These are phyloP conservation scores for Abrus precatorius DNA, from an alignment of 306 rosid genomes.

Conservation along the genomic window DNA sequence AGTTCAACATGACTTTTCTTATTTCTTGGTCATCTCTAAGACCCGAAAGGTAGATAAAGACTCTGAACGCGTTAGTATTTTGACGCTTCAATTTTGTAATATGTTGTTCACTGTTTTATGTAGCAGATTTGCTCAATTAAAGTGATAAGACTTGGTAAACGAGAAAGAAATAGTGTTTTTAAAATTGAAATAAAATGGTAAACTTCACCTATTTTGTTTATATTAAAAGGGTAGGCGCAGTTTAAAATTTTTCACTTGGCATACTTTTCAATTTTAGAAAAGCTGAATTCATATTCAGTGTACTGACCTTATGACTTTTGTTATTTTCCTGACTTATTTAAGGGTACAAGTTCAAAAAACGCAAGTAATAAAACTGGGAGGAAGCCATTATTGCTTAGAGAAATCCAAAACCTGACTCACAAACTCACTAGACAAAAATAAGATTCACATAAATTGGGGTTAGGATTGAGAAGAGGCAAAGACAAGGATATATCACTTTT, in stretches of 20 bases:
- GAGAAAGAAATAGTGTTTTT: no score
- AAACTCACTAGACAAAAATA: not conserved
- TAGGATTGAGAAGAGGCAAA: no score
- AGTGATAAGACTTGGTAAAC: not conserved
- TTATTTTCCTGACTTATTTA: not conserved
- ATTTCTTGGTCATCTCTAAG: not conserved
- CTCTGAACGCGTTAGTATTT: slow-evolving; percentile 6
- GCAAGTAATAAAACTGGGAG: not conserved
- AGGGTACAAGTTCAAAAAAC: not conserved
- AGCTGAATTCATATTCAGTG: not conserved
- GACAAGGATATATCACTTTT: no score
- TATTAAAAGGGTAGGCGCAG: no score
- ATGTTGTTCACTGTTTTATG: not conserved
- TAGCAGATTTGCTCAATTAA: not conserved
- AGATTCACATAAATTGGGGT: no score
- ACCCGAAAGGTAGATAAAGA: not conserved
- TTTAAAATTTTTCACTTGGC: not conserved
- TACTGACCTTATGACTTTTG: not conserved
- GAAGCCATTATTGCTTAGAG: not conserved
- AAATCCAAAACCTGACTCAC: not conserved
- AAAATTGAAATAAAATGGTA: not conserved
- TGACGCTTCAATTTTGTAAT: not conserved
- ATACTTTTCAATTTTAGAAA: not conserved
- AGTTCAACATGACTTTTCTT: not conserved
- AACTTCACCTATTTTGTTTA: not conserved